Evolutionary conservation across 768 basidiomycete genomes (phyloP).

Genomic region (Amanita inopinata): DNA sequence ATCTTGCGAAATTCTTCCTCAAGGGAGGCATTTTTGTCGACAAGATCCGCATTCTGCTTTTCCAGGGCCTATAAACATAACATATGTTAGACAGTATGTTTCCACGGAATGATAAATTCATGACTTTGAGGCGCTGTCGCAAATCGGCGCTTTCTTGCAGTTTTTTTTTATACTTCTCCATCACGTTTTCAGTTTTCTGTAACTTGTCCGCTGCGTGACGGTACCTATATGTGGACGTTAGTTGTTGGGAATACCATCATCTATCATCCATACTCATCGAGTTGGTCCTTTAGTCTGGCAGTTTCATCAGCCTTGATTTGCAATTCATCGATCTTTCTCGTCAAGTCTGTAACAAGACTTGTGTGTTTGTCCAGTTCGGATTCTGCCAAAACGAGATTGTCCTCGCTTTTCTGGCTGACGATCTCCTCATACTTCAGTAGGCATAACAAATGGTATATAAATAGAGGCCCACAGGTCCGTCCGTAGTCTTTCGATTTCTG

Average conservation of each 20-base stretch:
- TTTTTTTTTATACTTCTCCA: slow-evolving; percentile 99
- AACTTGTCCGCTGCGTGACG: slow-evolving; percentile 87
- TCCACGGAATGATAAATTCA: not conserved
- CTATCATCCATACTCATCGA: slow-evolving; percentile 70
- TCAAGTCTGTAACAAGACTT: slow-evolving; percentile 57
- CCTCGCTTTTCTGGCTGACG: slow-evolving; percentile 86
- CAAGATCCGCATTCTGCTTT: slow-evolving; percentile 85
- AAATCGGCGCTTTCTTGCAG: slow-evolving; percentile 89
- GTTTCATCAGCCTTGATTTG: slow-evolving; percentile 71
- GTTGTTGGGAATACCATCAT: slow-evolving; percentile 2
- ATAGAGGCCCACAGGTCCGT: slow-evolving; percentile 65
- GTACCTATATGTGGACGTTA: slow-evolving; percentile 40
- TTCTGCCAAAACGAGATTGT: slow-evolving; percentile 77
- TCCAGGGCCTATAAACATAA: slow-evolving; percentile 56
- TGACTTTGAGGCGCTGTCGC: slow-evolving; percentile 75
- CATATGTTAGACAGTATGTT: slow-evolving; percentile 1
- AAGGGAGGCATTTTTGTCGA: slow-evolving; percentile 85
- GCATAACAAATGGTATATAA: not conserved
- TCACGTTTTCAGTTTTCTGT: slow-evolving; percentile 92
- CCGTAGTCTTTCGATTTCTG: slow-evolving; percentile 75
- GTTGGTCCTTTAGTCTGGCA: slow-evolving; percentile 76
- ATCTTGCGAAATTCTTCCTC: slow-evolving; percentile 90
- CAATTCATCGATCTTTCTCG: slow-evolving; percentile 73
- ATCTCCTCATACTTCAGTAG: slow-evolving; percentile 21
- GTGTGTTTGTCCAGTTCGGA: slow-evolving; percentile 78